These are phyloP conservation scores for Closterium sp. DNA, from an alignment of 139 green algal species.

Conservation along the genomic window DNA sequence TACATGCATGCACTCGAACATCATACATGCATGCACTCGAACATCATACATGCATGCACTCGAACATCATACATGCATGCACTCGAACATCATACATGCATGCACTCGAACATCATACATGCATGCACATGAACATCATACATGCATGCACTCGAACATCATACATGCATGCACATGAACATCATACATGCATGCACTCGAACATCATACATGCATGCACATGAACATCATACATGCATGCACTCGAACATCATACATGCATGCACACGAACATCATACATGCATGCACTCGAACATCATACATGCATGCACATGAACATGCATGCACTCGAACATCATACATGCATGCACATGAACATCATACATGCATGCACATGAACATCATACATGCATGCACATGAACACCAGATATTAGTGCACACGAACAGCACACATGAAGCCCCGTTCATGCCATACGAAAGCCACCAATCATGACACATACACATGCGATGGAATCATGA, in stretches of 20 bases:
- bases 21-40: neutral
- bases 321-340: no score
- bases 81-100: no score
- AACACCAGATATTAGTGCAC: neutral
- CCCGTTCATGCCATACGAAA: neutral
- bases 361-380: neutral
- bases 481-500: neutral
- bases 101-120: no score
- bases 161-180: neutral
- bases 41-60: neutral
- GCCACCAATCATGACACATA: neutral
- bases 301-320: neutral
- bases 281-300: neutral
- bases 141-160: neutral
- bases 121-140: neutral
- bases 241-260: neutral
- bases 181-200: neutral
- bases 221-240: neutral
- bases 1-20: neutral
- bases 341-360: neutral
- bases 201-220: neutral
- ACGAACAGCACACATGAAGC: no score
- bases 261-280: neutral
- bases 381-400: neutral
- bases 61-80: neutral